Conservation (phyloP, 2,329 filamentous ascomycete genomes). For the Gnomoniopsis smithogilvyi region DNA sequence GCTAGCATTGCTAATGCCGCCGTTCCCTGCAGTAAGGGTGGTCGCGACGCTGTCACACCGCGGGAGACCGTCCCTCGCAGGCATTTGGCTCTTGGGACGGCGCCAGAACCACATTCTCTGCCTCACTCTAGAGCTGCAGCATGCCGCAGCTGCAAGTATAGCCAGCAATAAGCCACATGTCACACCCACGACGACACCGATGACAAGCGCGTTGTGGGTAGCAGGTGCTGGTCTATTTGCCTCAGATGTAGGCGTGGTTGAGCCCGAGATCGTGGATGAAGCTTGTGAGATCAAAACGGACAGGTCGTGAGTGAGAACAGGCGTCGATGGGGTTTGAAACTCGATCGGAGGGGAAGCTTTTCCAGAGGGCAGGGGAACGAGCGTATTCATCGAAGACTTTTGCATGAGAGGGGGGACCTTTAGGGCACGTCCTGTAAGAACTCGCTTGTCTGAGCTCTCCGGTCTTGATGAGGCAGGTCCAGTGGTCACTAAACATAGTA, state of each 20-base stretch:
- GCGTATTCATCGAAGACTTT: too few species aligned
- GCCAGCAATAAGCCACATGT: neutral
- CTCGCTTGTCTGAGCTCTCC: too few species aligned
- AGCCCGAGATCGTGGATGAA: neutral
- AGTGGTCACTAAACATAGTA: too few species aligned
- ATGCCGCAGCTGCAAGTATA: neutral
- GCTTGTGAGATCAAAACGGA: neutral
- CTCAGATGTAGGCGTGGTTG: neutral
- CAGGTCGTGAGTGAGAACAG: neutral
- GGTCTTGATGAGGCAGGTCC: too few species aligned
- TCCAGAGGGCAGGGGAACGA: too few species aligned
- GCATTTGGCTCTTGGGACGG: neutral
- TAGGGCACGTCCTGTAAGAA: too few species aligned
- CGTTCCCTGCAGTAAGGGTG: neutral
- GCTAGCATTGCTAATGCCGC: neutral
- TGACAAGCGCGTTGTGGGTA: neutral
- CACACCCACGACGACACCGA: neutral
- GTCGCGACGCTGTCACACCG: neutral
- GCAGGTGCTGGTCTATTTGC: neutral
- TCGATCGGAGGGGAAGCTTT: neutral
- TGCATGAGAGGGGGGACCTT: too few species aligned
- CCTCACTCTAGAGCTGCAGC: neutral
- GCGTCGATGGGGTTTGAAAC: neutral
- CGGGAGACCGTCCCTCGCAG: too few species aligned
- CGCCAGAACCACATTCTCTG: neutral